Base-by-base conservation (phyloP, 805 yeast genomes). In the Starmerella riodocensis region DNA sequence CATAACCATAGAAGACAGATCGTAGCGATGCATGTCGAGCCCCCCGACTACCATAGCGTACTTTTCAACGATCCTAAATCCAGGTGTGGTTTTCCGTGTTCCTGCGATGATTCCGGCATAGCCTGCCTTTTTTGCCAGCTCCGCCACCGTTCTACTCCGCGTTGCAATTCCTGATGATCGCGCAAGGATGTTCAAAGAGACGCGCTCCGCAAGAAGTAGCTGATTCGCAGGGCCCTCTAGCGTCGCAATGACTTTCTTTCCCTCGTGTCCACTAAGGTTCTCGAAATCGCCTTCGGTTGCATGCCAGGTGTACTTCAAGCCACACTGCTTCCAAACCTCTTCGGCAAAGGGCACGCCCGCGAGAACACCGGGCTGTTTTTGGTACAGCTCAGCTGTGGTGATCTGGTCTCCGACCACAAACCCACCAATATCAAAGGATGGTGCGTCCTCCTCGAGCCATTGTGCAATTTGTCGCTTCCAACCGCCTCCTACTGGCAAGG, bases 11-110 rank as follows among this genome's bases (percentile, higher is more conserved):
- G 91, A 73, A 32, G 91, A 77, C 41, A 86, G 70, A 56, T 88
- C 96, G 55, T 83, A 83, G 47, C 97, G 69, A 59, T 86, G 97
- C 40, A 91, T 71, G 56, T 86, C 97, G 40, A 83, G 80, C 3
- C 96, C 96, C 24, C 96, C 97, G 8, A 86, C 93, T 24, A 83
- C 63, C 97, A 86, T 88, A 19, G 94, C 78, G 61, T 86, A 86
- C 58, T 86, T 86, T 56, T 86, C 97, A 42, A 88, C 62, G 31
- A 77, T 65, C 53, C 97, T 73, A 46, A 86, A 69, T 0, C 97
- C 97, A 0, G 97, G 97, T 0, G 97, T 88, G n/a, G 96, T 88
- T 61, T 86, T 86, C 56, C 97, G 72, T 1, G 97, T 86, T 6
- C 96, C 97, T 0, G 97, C 96, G 56, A 86, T 84, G 19, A 78